Base-by-base conservation (phyloP, 768 basidiomycete species). In the Strobilomyces echinocephalus region DNA sequence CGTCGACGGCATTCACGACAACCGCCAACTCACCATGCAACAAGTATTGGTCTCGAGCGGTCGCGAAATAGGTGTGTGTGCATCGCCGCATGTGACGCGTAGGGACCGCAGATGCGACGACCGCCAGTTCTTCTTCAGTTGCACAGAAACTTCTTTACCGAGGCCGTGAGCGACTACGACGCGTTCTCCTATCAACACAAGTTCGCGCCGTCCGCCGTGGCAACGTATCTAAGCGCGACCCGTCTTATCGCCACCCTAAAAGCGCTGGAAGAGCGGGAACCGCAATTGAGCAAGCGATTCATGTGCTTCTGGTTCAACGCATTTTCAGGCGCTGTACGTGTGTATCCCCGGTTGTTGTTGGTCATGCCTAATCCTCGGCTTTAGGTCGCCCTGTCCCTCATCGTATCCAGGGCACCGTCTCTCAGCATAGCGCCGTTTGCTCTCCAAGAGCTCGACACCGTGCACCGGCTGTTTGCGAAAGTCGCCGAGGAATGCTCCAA, bases 281-380 rank as follows among this genome's bases (percentile, higher is more conserved):
- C 81, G 8, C 79, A 83, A 58, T 67, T 88, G 46, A 81, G 80
- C 56, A 77, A 78, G 48, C 77, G 87, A 30, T 84, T 86, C 59
- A 76, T 85, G 67, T 79, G 82, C 64, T 81, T 86, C 60, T 90
- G 87, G 87, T 83, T 84, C 54, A 86, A 88, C 61, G 74, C 80
- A 18, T 87, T 86, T 64, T 86, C 86, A 41, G 83, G 83, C 8
- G 82, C 82, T 54, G 86, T 86, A 64, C 69, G 84, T 74, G 40
- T 55, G 14, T 15, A 20, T 46, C 35, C 5, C 44, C 36, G 35
- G 28, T 30, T 42, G 28, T 30, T 42, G 42, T 10, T 24, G 8
- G 34, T 39, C 43, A 21, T 36, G 39, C 28, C 46, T 53, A 57
- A 52, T 46, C 18, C 47, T 38, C 47, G 47, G 39, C 24, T 16